Conservation (phyloP, 352 stramenopile genomes). For the Blastocystis sp. region DNA sequence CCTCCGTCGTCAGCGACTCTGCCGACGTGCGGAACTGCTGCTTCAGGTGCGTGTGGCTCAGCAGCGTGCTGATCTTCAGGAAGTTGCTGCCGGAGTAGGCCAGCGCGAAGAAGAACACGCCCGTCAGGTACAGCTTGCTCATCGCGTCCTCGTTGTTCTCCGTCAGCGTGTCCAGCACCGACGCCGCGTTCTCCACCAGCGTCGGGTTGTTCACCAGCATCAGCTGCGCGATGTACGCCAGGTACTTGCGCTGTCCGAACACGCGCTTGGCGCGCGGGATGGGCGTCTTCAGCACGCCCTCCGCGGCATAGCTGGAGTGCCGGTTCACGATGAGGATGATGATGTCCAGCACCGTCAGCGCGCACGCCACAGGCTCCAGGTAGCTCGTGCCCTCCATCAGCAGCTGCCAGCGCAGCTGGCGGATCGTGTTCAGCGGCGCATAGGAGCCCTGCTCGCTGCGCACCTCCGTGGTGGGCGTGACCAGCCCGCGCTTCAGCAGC, state of each 20-base stretch:
- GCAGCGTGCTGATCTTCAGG: conserved; percentile 74
- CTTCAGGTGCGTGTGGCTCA: conserved; percentile 75
- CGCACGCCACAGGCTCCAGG: conserved; percentile 72
- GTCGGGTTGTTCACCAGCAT: conserved; percentile 76
- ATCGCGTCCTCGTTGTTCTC: conserved; percentile 75
- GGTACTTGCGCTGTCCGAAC: conserved; percentile 65
- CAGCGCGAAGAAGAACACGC: conserved; percentile 76
- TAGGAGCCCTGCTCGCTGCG: conserved; percentile 77
- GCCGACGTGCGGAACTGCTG: conserved; percentile 76
- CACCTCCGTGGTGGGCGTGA: conserved; percentile 69
- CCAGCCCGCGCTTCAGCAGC: conserved; percentile 59
- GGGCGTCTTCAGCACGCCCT: conserved; percentile 76
- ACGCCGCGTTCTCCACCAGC: conserved; percentile 74
- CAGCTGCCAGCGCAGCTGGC: conserved; percentile 76
- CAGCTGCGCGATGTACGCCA: conserved; percentile 74
- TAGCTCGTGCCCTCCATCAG: conserved; percentile 70
- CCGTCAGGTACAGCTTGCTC: conserved; percentile 77
- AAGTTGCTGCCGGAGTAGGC: conserved; percentile 77
- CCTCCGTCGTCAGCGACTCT: conserved; percentile 73
- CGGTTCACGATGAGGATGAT: conserved; percentile 75
- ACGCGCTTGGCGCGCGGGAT: conserved; percentile 77
- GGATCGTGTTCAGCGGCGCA: conserved; percentile 74
- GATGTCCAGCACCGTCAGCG: conserved; percentile 74
- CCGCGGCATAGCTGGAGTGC: conserved; percentile 74
- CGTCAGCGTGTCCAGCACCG: conserved; percentile 75